Base-by-base conservation (phyloP, 768 basidiomycete genomes). In the Boletus subcaerulescens region DNA sequence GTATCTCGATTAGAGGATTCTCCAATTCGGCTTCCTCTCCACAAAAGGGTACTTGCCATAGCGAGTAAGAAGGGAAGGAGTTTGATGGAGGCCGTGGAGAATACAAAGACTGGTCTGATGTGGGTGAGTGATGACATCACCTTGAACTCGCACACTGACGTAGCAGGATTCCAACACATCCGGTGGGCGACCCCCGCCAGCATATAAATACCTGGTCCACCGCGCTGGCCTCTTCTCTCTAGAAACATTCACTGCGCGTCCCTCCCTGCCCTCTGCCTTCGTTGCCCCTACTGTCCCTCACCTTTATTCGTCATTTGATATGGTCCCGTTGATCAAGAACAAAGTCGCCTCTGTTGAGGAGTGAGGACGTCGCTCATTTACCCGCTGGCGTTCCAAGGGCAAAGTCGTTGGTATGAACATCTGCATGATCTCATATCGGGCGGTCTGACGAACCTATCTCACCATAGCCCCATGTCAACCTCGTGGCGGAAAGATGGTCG, bases 281-380 rank as follows among this genome's bases (percentile, higher is more conserved):
- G 11, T 35, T 14, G 11, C 33, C 4, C 13, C 33, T 33, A 33
- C 33, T 13, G 13, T 12, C 33, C 11, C 13, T 35, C 49, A 11
- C 42, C 11, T 33, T 6, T 2, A 33, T 33, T 14, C 13, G 11
- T 14, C 33, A 35, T 35, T 20, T 32, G 14, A 7, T 14, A 60
- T 60, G 59, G n/a, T n/a, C n/a, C n/a, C n/a, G n/a, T n/a, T n/a
- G n/a, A 60, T 55, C 58, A 55, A 60, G 58, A 55, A 55, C 49
- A 55, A 55, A 44, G 20, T 13, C 20, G 22, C 58, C 52, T 60
- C 58, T 39, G 26, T 55, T 20, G 48, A 60, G 59, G 53, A 56
- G 48, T 26, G 46, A 51, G 39, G 58, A 60, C 38, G n/a, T n/a
- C n/a, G n/a, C n/a, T n/a, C n/a, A n/a, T n/a, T n/a, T n/a, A n/a